Base-by-base conservation (phyloP, 768 basidiomycete genomes). In the Boletus patriciae region DNA sequence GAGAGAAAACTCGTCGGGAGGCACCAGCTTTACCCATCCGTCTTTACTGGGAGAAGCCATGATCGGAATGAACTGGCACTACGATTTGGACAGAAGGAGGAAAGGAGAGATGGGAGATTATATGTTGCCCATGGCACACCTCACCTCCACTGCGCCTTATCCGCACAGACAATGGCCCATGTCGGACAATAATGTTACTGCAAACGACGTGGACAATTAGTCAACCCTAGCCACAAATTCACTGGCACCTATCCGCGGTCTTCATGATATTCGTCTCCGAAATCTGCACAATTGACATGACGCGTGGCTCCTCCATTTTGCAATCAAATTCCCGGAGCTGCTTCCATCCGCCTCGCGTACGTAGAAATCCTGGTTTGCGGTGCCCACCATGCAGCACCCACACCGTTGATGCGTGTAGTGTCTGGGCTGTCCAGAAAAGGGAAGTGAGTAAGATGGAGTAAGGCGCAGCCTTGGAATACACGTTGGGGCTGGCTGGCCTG, bases 1-100 rank as follows among this genome's bases (percentile, higher is more conserved):
- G 54, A 80, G 58, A 33, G 65, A 73, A 50, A 71, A 73, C 40
- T 72, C 71, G 48, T 75, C 73, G 15, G 69, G 67, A 25, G 63
- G 65, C 5, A 33, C n/a, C 2, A 71, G 52, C 38, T 70, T 66
- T 34, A 71, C 65, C 69, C 69, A 70, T 33, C 57, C 69, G 3
- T 70, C 69, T 46, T 61, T 60, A 46, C 52, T 45, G 27, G 38
- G 55, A 56, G 61, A 37, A 3, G 27, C 21, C 69, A 70, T 70
- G 59, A 57, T 55, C 50, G 45, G 55, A 55, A 57, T 29, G 52
- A 38, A 23, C 38, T 36, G 41, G 52, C 18, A 46, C 34, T 48
- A 45, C 40, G 49, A 51, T 36, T 52, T 29, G 46, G 38, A 37
- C 29, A 41, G 42, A 46, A 50, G 33, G 40, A 33, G 33, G 18